Evolutionary conservation across 768 basidiomycete species (phyloP).

Genomic region (Boletus subparvulus): DNA sequence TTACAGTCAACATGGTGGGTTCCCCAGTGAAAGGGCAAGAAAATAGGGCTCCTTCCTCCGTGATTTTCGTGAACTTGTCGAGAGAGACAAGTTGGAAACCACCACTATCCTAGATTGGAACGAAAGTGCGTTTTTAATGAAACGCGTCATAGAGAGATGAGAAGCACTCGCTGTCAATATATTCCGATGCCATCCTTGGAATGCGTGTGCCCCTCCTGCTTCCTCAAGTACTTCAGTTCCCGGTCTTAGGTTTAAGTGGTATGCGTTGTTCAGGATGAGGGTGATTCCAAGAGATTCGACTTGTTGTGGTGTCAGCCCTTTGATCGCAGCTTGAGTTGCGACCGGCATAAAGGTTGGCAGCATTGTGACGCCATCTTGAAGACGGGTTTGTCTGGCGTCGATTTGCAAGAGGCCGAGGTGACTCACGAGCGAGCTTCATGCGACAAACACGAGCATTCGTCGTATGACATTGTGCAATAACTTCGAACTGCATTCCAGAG

Average conservation of each 20-base stretch:
- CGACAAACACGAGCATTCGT: constrained; percentile 82
- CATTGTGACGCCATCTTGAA: constrained; percentile 73
- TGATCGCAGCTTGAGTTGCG: constrained; percentile 89
- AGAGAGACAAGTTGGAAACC: constrained; percentile 88
- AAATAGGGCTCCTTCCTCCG: constrained; percentile 87
- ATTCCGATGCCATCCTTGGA: constrained; percentile 87
- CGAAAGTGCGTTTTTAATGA: background rate
- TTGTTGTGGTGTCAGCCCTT: constrained; percentile 85
- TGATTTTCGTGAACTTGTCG: constrained; percentile 81
- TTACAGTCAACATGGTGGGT: constrained; percentile 83
- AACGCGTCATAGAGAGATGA: background rate
- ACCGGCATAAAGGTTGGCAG: constrained; percentile 94
- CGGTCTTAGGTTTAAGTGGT: constrained; percentile 85
- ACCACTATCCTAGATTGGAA: constrained; percentile 67
- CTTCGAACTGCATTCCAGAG: constrained; percentile 71
- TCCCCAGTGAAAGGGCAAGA: constrained; percentile 83
- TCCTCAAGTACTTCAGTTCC: constrained; percentile 70
- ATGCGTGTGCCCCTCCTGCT: constrained; percentile 84
- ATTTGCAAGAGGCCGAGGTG: background rate
- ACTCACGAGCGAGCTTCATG: constrained; percentile 78
- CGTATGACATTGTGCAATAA: constrained; percentile 77
- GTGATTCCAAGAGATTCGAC: constrained; percentile 79
- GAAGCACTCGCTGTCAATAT: constrained; percentile 65
- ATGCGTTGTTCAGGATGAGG: constrained; percentile 87
- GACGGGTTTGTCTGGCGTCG: background rate